Conservation (phyloP, 441 rosid species). For the Metrosideros polymorpha region DNA sequence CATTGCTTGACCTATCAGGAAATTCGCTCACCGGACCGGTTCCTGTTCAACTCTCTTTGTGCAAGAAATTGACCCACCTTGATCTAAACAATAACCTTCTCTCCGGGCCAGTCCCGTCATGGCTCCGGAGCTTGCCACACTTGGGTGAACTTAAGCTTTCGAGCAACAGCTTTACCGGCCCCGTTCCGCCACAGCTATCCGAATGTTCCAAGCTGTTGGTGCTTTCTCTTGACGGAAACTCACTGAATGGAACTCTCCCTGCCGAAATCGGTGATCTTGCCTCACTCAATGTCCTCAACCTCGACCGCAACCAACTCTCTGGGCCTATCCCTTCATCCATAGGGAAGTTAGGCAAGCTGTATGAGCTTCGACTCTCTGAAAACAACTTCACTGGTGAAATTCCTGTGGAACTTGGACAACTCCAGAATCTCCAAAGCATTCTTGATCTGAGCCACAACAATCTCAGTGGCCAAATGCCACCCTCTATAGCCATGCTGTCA, state of each 20-base stretch:
- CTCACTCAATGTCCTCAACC: slow-evolving; percentile 51
- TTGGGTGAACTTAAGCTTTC: slow-evolving; percentile 78
- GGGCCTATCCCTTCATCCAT: slow-evolving; percentile 49
- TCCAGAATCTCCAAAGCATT: slow-evolving; percentile 59
- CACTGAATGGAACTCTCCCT: slow-evolving; percentile 50
- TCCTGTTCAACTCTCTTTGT: slow-evolving; percentile 50
- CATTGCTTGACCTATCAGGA: slow-evolving; percentile 56
- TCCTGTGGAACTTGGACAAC: slow-evolving; percentile 55
- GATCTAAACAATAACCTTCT: slow-evolving; percentile 71
- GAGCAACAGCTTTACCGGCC: slow-evolving; percentile 44
- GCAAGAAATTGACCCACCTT: slow-evolving; percentile 60
- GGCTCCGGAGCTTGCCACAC: slow-evolving; percentile 53
- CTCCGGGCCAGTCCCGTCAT: slow-evolving; percentile 50
- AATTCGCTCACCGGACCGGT: slow-evolving; percentile 56
- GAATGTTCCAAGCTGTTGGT: slow-evolving; percentile 54
- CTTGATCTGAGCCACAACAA: slow-evolving; percentile 67
- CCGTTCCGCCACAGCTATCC: slow-evolving; percentile 50
- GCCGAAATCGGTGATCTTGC: slow-evolving; percentile 43
- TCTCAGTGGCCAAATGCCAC: slow-evolving; percentile 51
- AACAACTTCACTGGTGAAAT: slow-evolving; percentile 57
- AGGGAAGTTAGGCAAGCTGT: slow-evolving; percentile 60
- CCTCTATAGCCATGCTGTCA: slow-evolving; percentile 43
- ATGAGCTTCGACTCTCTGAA: slow-evolving; percentile 52
- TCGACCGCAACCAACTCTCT: slow-evolving; percentile 40
- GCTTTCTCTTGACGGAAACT: slow-evolving; percentile 55